Evolutionary conservation across 2,329 filamentous ascomycete species (phyloP), one percentile per base, ranked within the genome.

Genomic region (Diaporthe citrichinensis): DNA sequence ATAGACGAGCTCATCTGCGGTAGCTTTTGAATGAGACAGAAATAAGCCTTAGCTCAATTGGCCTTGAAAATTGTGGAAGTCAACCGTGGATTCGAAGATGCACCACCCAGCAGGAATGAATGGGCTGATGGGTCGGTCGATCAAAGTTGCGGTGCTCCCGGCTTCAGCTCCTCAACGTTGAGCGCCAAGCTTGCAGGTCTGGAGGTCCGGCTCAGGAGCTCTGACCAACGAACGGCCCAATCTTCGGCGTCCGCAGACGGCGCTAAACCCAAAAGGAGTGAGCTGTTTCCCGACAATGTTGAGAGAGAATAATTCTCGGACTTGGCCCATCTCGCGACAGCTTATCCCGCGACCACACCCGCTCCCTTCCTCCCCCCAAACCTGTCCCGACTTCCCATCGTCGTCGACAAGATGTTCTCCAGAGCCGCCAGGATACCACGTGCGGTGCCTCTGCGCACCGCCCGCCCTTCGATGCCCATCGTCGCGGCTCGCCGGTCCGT

Each of bases 401-500:
- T 61, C 72, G 59, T 61, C 75, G 73, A 72, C 78, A 84, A 83
- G 84, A 95, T 95, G 93, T 91, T 95, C 86, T 94, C 93, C 83
- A 90, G 92, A 87, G 88, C 92, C 84, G 86, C 93, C 83, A 89
- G 91, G 87, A 87, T 87, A 76, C 86, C 90, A 82, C 89, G 91
- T 84, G 89, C 90, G 82, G 88, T 89, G 84, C 89, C 92, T 82
- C 84, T 93, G 85, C 88, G 88, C 83, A 83, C 81, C 76, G 82
- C 86, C 81, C 85, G 86, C 78, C 84, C 85, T 78, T 84, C 86
- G 72, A 82, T 84, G 75, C 83, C 88, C 76, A 81, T 85, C 75
- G 85, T 86, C 78, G 84, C 85, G 78, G 87, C 89, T 80, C 88
- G 92, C 84, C 92, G 96, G 84, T 91, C 91, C 81, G 97, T 99